Evolutionary conservation across 768 basidiomycete genomes (phyloP).

Genomic region (Boletus subparvulus): DNA sequence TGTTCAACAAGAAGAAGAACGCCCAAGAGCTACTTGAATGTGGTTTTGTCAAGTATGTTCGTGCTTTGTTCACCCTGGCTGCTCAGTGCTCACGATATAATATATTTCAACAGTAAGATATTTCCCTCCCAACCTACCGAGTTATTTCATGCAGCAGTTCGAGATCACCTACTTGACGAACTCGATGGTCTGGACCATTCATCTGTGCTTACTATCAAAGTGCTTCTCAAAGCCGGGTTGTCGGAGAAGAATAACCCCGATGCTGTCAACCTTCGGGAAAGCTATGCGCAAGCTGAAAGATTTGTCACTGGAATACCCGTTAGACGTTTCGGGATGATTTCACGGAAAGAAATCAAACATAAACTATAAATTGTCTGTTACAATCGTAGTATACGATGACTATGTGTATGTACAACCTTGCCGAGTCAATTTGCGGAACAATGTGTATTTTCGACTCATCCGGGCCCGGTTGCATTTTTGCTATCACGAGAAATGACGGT

Average conservation of each 20-base stretch:
- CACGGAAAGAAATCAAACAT: slow-evolving; percentile 63
- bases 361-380: slow-evolving; percentile 43
- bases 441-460: neutral
- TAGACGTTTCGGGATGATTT: slow-evolving; percentile 54
- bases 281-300: slow-evolving; percentile 66
- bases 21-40: slow-evolving; percentile 56
- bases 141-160: slow-evolving; percentile 54
- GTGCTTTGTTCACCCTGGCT: neutral
- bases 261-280: slow-evolving; percentile 65
- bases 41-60: slow-evolving; percentile 65
- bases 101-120: slow-evolving; percentile 46
- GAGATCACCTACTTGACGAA: slow-evolving; percentile 49
- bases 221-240: slow-evolving; percentile 53
- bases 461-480: neutral
- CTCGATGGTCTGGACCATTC: slow-evolving; percentile 56
- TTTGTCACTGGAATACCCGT: slow-evolving; percentile 60
- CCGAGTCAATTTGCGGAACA: neutral
- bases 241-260: slow-evolving; percentile 65
- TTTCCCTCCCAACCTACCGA: slow-evolving; percentile 52
- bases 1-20: slow-evolving; percentile 66
- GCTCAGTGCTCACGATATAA: neutral
- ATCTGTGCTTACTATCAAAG: slow-evolving; percentile 53
- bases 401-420: neutral
- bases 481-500: neutral
- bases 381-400: neutral